Conservation (phyloP, 805 yeast species). For the Kluyveromyces nonfermentans region DNA sequence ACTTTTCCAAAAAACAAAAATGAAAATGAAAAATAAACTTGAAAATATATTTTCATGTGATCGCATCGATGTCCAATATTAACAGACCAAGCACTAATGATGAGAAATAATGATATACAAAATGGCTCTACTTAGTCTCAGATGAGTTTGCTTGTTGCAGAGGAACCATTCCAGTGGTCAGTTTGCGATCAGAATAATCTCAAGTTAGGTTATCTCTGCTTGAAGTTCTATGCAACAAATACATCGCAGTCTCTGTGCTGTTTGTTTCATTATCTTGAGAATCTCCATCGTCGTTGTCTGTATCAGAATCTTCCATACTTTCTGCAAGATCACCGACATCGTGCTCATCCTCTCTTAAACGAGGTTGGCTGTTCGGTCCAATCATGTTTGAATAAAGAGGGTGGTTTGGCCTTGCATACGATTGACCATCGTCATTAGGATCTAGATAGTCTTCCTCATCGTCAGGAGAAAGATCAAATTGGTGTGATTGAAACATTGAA, state of each 20-base stretch:
- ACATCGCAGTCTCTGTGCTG: constrained; percentile 21
- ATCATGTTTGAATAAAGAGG: constrained; percentile 41
- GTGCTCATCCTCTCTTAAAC: constrained; percentile 4
- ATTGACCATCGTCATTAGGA: constrained; percentile 74
- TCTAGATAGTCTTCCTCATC: constrained; percentile 66
- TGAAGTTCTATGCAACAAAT: constrained; percentile 24
- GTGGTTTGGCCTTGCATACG: constrained; percentile 52
- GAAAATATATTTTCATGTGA: too few relatives aligned
- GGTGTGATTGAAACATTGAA: constrained; percentile 32
- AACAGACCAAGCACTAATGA: too few relatives aligned
- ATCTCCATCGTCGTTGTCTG: constrained; percentile 24
- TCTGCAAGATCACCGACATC: constrained; percentile 14
- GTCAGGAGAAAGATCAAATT: constrained; percentile 36
- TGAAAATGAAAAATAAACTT: too few relatives aligned
- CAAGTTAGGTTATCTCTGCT: constrained; percentile 26
- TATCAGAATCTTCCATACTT: constrained; percentile 13
- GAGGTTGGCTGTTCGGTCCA: constrained; percentile 14
- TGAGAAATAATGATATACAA: too few relatives aligned
- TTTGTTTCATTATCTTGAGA: too few relatives aligned
- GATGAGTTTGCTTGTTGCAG: constrained; percentile 1
- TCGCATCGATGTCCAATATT: too few relatives aligned
- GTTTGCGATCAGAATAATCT: constrained; percentile 22
- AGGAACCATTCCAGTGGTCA: constrained; percentile 14
- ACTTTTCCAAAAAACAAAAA: too few relatives aligned
- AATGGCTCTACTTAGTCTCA: neutral